Evolutionary conservation across 1,284 basidiomycete species (phyloP).

Genomic region (Fomitopsis betulina): DNA sequence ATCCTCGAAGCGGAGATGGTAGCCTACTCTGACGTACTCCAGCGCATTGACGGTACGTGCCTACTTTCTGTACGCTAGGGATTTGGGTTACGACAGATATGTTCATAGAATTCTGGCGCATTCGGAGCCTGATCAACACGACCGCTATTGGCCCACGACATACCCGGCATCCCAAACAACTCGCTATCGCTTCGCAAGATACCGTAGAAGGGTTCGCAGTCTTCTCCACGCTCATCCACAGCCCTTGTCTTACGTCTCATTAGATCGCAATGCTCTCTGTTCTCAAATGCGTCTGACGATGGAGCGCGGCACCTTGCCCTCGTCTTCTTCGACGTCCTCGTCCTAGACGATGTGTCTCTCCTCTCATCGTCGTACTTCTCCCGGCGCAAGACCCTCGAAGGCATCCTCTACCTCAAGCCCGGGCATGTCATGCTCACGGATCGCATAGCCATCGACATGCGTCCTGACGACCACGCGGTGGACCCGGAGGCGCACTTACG

Average conservation of each 20-base stretch:
- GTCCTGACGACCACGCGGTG: conserved; percentile 5
- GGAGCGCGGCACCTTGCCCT: conserved; percentile 61
- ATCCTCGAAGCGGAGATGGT: conserved; percentile 90
- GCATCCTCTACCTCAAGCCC: conserved; percentile 42
- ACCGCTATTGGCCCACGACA: conserved; percentile 50
- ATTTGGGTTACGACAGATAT: background rate
- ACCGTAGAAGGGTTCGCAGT: background rate
- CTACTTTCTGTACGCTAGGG: too few species aligned
- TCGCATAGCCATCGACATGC: conserved; percentile 32
- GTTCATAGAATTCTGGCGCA: conserved; percentile 64
- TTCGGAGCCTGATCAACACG: conserved; percentile 49
- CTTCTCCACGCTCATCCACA: background rate
- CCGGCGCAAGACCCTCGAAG: conserved; percentile 60
- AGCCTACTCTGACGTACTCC: conserved; percentile 56
- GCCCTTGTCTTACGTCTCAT: conserved; percentile 1
- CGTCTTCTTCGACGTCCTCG: conserved; percentile 81
- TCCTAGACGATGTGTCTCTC: conserved; percentile 56
- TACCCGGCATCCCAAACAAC: background rate
- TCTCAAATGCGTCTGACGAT: conserved; percentile 40
- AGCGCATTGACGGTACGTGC: conserved; percentile 52
- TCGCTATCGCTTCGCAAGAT: background rate
- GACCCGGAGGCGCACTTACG: conserved; percentile 32
- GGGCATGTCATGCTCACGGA: conserved; percentile 62
- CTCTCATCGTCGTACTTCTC: conserved; percentile 50
- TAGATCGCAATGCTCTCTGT: conserved; percentile 39